Conservation (phyloP, 495 filamentous ascomycete genomes). For the Hypoxylon lenormandii region DNA sequence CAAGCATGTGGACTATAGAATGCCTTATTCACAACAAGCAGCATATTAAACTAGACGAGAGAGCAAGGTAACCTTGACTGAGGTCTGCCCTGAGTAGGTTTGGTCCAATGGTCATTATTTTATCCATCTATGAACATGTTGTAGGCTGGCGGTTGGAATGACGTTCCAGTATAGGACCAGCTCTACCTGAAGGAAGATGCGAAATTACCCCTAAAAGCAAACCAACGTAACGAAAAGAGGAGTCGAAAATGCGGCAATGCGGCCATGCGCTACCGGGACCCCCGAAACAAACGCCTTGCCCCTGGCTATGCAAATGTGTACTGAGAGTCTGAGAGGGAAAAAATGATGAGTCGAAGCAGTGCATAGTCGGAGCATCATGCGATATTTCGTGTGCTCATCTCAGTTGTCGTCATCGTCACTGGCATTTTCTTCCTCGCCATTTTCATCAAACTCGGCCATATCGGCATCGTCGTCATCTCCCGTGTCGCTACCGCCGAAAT, state of each 20-base stretch:
- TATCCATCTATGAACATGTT: constrained; percentile 18
- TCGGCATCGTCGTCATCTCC: constrained; percentile 65
- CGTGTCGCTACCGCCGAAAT: constrained; percentile 79
- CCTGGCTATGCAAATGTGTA: constrained; percentile 53
- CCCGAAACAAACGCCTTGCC: constrained; percentile 28
- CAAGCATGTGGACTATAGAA: too few species aligned
- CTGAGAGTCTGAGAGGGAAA: background rate
- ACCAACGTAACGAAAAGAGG: constrained; percentile 16
- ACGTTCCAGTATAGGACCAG: background rate
- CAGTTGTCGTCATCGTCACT: constrained; percentile 60
- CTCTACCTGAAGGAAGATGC: constrained; percentile 24
- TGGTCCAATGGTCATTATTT: background rate
- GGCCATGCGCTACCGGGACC: constrained; percentile 9
- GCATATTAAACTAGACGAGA: too few species aligned
- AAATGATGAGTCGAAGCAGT: too few species aligned
- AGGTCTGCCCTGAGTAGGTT: too few species aligned
- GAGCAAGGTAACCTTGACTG: too few species aligned
- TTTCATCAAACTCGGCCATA: constrained; percentile 68
- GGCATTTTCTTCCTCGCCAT: constrained; percentile 62
- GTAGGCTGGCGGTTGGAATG: background rate
- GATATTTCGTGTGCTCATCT: background rate
- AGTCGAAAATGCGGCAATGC: constrained; percentile 5
- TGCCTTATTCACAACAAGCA: too few species aligned
- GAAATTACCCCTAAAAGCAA: constrained; percentile 10
- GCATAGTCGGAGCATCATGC: too few species aligned